Base-by-base conservation (phyloP, 176 grass and related monocot genomes). In the Panicum miliaceum region DNA sequence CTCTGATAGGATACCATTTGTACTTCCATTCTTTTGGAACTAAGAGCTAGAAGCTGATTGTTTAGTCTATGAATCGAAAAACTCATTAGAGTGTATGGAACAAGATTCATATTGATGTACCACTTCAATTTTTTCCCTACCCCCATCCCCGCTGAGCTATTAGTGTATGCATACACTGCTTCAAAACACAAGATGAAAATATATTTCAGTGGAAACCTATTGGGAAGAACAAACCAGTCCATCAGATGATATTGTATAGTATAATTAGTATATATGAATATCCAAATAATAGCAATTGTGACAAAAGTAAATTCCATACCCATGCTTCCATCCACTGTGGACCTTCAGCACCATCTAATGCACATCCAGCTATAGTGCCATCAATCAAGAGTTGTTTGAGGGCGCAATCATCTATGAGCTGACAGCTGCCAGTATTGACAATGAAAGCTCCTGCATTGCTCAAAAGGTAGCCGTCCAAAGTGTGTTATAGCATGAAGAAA, bases 301-400 rank as follows among this genome's bases (percentile, higher is more conserved):
- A 53, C 54, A 43, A 71, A 89, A 84, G 53, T 77, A 91, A 73
- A 66, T 85, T 80, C 56, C 78, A 58, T 95, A 95, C 96, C 96
- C 96, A 98, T 86, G 96, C 91, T 88, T 98, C 96, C 96, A 95
- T 98, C 96, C 93, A 98, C 56, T 95, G 96, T 40, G 93, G 93
- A 35, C 96, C 96, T 90, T 95, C 93, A 89, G 91, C 96, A 5
- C 93, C 96, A 83, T 98, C 96, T 59, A 95, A 89, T 50, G 96
- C 96, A 78, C 96, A 98, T 35, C 96, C 96, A 62, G 96, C 93
- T 78, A 98, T 89, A 52, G 87, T 95, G 41, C 93, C 96, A 73
- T 95, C 93, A 85, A 95, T 91, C 85, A 98, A 84, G 67, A 98
- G 93, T 82, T 95, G 84, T 84, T 98, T 98, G 15, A 98, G 85